These are phyloP conservation scores for Apium graveolens DNA, from an alignment of 129 eudicot species.

Conservation along the genomic window DNA sequence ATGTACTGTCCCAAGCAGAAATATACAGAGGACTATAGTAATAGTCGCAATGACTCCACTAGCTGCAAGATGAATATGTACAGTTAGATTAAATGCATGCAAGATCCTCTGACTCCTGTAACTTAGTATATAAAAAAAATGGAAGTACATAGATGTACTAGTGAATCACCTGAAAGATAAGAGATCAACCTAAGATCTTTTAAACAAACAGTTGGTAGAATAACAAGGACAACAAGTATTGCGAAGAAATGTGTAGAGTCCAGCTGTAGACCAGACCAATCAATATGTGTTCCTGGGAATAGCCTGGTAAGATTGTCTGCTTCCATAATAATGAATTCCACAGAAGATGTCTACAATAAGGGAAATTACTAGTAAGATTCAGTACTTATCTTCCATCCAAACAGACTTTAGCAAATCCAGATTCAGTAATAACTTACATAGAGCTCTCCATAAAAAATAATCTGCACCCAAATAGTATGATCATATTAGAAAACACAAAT, in stretches of 20 bases:
- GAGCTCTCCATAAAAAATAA: conserved; percentile 70
- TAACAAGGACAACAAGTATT: conserved; percentile 40
- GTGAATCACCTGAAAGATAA: conserved; percentile 77
- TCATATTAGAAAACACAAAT: conserved; percentile 12
- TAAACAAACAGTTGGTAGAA: conserved; percentile 73
- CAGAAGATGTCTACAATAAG: conserved; percentile 59
- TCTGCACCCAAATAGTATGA: conserved; percentile 45
- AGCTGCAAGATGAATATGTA: conserved; percentile 43
- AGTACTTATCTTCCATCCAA: neutral
- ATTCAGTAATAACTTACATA: conserved; percentile 60
- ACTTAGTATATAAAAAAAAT: neutral
- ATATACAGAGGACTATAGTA: conserved; percentile 45
- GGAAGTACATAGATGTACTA: neutral
- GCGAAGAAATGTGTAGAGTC: conserved; percentile 73
- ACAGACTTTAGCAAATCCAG: neutral
- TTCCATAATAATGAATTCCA: conserved; percentile 82
- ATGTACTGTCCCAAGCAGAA: conserved; percentile 48
- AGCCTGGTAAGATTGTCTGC: conserved; percentile 74
- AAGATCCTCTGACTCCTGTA: neutral
- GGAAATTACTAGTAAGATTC: neutral
- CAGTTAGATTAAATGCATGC: neutral
- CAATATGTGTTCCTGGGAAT: conserved; percentile 58
- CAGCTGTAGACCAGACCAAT: conserved; percentile 36
- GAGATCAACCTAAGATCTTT: conserved; percentile 66
- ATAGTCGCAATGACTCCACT: conserved; percentile 71